Evolutionary conservation across 169 alveolate genomes (phyloP).

Genomic region (Plasmodium gonderi): DNA sequence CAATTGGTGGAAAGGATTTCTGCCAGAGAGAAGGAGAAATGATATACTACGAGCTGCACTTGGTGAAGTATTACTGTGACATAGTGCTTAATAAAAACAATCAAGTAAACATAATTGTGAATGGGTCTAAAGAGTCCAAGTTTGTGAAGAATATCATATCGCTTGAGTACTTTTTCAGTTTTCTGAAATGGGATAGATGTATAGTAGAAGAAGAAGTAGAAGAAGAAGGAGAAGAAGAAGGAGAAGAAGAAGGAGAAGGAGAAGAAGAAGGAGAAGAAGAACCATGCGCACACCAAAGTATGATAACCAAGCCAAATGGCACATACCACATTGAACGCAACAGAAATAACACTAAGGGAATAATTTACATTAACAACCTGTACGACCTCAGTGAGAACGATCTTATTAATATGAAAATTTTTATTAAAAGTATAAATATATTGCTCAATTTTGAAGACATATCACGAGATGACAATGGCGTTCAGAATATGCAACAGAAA

Average conservation of each 20-base stretch:
- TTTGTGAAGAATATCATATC: slow-evolving; percentile 46
- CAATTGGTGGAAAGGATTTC: background rate
- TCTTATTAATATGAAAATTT: slow-evolving; percentile 19
- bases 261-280: background rate
- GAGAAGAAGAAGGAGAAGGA: background rate
- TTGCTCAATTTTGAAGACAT: slow-evolving; percentile 10
- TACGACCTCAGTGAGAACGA: slow-evolving; percentile 22
- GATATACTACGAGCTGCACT: slow-evolving; percentile 23
- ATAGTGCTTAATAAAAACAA: slow-evolving; percentile 50
- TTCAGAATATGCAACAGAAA: background rate
- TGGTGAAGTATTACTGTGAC: slow-evolving; percentile 43
- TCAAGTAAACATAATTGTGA: slow-evolving; percentile 22
- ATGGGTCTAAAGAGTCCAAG: slow-evolving; percentile 9
- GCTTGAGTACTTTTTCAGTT: slow-evolving; percentile 13
- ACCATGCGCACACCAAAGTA: too few relatives aligned
- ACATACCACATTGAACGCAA: background rate
- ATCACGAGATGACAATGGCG: background rate
- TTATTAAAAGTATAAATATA: slow-evolving; percentile 17
- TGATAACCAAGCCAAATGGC: too few relatives aligned
- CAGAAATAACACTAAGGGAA: background rate
- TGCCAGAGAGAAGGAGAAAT: background rate
- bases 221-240: background rate
- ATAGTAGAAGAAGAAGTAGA: background rate
- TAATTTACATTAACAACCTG: slow-evolving; percentile 27
- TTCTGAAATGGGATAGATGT: background rate